Conservation (phyloP, 495 filamentous ascomycete species). For the Clohesyomyces aquaticus region DNA sequence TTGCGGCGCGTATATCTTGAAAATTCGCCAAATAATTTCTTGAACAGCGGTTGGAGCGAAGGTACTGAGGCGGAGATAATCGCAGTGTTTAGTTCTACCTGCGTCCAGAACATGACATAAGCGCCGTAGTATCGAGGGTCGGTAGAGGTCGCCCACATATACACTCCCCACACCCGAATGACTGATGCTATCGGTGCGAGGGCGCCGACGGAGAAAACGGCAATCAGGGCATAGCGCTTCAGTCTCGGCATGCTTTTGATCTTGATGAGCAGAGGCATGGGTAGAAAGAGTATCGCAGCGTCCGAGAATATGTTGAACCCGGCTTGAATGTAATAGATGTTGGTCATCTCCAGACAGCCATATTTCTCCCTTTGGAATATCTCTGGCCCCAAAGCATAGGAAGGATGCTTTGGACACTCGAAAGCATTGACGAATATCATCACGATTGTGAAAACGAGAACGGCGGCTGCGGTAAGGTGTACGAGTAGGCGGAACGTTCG, state of each 20-base stretch:
- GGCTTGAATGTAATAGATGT: conserved; percentile 31
- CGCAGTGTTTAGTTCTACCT: conserved; percentile 53
- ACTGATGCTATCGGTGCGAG: conserved; percentile 46
- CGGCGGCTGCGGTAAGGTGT: conserved; percentile 45
- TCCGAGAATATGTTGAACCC: conserved; percentile 38
- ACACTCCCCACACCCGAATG: conserved; percentile 45
- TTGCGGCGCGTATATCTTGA: neutral
- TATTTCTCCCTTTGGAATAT: conserved; percentile 33
- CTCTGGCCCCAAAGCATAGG: conserved; percentile 50
- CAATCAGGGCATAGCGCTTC: conserved; percentile 27
- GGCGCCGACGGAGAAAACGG: conserved; percentile 34
- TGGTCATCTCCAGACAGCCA: conserved; percentile 16
- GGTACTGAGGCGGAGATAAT: conserved; percentile 54
- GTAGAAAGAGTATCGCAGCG: conserved; percentile 31
- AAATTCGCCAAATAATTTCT: conserved; percentile 19
- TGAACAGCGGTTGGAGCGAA: conserved; percentile 45
- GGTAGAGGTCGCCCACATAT: conserved; percentile 22
- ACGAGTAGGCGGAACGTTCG: conserved; percentile 20
- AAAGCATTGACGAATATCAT: conserved; percentile 46
- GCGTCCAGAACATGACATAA: conserved; percentile 52
- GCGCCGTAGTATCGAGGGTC: conserved; percentile 43
- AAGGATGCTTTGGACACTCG: conserved; percentile 50
- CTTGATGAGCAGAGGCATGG: conserved; percentile 31
- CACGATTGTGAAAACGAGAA: conserved; percentile 45
- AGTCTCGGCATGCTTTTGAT: conserved; percentile 21